These are phyloP conservation scores for Piper longum DNA, from an alignment of 164 flowering plant genomes.

Conservation along the genomic window DNA sequence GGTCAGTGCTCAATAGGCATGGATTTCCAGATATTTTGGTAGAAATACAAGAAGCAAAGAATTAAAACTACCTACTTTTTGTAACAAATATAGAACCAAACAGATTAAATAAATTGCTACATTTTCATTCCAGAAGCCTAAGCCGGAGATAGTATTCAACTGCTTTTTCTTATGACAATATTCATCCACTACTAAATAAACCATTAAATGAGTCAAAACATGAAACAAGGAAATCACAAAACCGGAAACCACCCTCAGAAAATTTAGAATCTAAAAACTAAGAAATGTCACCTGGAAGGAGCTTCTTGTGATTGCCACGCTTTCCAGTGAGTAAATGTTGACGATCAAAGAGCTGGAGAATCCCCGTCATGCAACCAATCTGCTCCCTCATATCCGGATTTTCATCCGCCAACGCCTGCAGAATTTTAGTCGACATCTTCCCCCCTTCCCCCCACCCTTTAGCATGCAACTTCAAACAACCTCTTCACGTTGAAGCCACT, in stretches of 20 bases:
- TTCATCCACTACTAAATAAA: too few species aligned
- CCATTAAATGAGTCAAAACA: too few species aligned
- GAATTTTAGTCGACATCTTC: constrained; percentile 29
- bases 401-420: constrained; percentile 30
- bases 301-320: constrained; percentile 18
- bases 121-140: not conserved
- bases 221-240: not conserved
- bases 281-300: constrained; percentile 15
- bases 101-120: too few species aligned
- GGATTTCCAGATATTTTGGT: too few species aligned
- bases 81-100: too few species aligned
- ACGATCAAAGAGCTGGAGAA: constrained; percentile 47
- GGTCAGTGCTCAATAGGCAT: too few species aligned
- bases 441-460: not conserved
- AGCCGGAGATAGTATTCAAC: too few species aligned
- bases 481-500: not conserved
- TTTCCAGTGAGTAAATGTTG: constrained; percentile 35
- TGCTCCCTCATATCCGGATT: constrained; percentile 34
- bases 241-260: not conserved
- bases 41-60: too few species aligned
- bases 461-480: not conserved
- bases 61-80: too few species aligned
- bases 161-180: too few species aligned
- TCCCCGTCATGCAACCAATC: constrained; percentile 44
- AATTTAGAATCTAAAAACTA: not conserved